phyloP scores from a whole-genome alignment of 345 rosid genomes.

The Ceriops zippeliana region DNA sequence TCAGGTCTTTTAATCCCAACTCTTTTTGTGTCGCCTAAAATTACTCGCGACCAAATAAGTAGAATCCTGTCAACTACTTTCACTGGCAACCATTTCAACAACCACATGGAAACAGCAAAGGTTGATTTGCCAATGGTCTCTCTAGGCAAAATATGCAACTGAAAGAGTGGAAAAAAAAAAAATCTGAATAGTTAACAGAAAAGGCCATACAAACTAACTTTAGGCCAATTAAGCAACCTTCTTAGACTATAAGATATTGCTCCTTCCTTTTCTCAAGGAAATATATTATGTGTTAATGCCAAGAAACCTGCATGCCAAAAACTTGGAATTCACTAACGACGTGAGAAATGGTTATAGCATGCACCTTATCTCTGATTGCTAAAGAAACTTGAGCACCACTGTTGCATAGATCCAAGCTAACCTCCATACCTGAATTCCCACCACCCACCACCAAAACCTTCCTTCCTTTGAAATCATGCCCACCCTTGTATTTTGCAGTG shows the following conservation, averaged over 20 bases:
- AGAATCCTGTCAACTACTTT: slow-evolving; percentile 52
- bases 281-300: no score
- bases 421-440: slow-evolving; percentile 95
- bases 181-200: neutral
- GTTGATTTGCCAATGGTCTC: slow-evolving; percentile 60
- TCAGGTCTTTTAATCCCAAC: slow-evolving; percentile 56
- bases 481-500: slow-evolving; percentile 63
- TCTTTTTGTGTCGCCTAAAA: slow-evolving; percentile 50
- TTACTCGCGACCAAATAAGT: slow-evolving; percentile 38
- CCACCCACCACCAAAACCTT: slow-evolving; percentile 75
- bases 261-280: no score
- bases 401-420: slow-evolving; percentile 75
- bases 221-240: neutral
- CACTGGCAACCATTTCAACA: slow-evolving; percentile 55
- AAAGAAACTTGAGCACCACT: slow-evolving; percentile 23
- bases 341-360: slow-evolving; percentile 29
- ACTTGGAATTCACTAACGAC: no score
- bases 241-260: no score
- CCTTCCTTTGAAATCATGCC: slow-evolving; percentile 41
- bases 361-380: slow-evolving; percentile 19
- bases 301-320: neutral
- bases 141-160: slow-evolving; percentile 69
- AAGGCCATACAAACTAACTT: neutral
- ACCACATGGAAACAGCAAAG: slow-evolving; percentile 53
- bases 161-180: neutral